These are phyloP conservation scores for Nakazawaea populi DNA, from an alignment of 805 yeast species.

Conservation along the genomic window DNA sequence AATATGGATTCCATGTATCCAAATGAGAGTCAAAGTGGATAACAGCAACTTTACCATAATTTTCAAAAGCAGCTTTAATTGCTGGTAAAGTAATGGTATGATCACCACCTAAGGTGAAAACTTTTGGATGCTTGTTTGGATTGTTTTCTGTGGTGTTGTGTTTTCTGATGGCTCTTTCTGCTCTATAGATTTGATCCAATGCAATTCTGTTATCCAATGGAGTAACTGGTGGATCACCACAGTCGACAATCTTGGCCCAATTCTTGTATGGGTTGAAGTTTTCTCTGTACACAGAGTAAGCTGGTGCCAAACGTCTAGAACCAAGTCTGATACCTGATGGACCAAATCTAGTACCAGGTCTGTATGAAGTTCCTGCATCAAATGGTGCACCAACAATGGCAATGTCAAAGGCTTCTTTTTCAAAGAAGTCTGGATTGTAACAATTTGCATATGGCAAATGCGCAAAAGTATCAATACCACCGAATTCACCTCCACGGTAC, in stretches of 20 bases:
- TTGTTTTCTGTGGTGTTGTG: conserved; percentile 25
- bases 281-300: conserved; percentile 47
- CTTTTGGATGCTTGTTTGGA: conserved; percentile 25
- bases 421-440: conserved; percentile 32
- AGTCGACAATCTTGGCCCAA: conserved; percentile 53
- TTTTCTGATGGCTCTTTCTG: conserved; percentile 37
- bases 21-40: conserved; percentile 41
- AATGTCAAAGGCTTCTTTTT: conserved; percentile 33
- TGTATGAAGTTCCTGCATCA: conserved; percentile 44
- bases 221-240: conserved; percentile 64
- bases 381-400: conserved; percentile 54
- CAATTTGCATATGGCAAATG: conserved; percentile 42
- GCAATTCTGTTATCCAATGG: conserved; percentile 66
- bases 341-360: conserved; percentile 51
- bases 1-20: conserved; percentile 41
- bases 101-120: conserved; percentile 50
- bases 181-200: conserved; percentile 53
- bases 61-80: conserved; percentile 39
- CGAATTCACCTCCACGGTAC: conserved; percentile 38
- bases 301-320: conserved; percentile 36
- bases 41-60: conserved; percentile 38
- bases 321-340: conserved; percentile 42
- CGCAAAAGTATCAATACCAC: conserved; percentile 52
- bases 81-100: conserved; percentile 48
- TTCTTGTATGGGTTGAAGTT: conserved; percentile 52